A percentile compares a stretch with the other conserved stretches of the same genome.
Evolutionary conservation across 2,329 filamentous ascomycete species (phyloP).

Genomic region (Neonectria hederae): DNA sequence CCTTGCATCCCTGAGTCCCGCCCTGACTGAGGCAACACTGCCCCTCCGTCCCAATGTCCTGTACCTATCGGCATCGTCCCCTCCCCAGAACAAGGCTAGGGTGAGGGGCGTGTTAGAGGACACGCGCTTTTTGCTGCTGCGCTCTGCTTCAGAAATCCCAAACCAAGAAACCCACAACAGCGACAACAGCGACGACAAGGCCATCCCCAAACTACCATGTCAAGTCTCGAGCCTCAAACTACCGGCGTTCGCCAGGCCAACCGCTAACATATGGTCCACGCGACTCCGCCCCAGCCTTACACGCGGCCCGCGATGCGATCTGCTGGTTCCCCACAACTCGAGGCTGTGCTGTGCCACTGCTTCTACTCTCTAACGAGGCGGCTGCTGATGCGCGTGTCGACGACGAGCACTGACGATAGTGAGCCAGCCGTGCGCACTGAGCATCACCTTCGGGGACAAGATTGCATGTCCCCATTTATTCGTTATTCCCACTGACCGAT

Average conservation of each 20-base stretch:
- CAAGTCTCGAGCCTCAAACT: not conserved
- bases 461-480: not conserved
- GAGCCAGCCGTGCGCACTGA: not conserved
- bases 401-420: slow-evolving; percentile 1
- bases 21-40: slow-evolving; percentile 11
- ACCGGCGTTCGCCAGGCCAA: not conserved
- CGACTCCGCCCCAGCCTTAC: slow-evolving; percentile 40
- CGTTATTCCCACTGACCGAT: slow-evolving; percentile 12
- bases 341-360: slow-evolving; percentile 32
- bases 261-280: not conserved
- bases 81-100: slow-evolving; percentile 9
- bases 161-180: not conserved
- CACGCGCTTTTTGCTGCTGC: slow-evolving; percentile 3
- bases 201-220: not conserved
- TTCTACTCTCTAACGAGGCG: not conserved
- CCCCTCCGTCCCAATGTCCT: slow-evolving; percentile 7
- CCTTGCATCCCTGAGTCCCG: not conserved
- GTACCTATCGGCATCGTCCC: slow-evolving; percentile 24
- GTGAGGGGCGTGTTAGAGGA: slow-evolving; percentile 17
- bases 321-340: slow-evolving; percentile 31
- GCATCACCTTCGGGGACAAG: not conserved
- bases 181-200: not conserved
- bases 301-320: slow-evolving; percentile 40
- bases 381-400: not conserved
- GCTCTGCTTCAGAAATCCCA: slow-evolving; percentile 2